phyloP scores from a whole-genome alignment of 2,329 filamentous ascomycete genomes.

The Acrocalymma vagum region DNA sequence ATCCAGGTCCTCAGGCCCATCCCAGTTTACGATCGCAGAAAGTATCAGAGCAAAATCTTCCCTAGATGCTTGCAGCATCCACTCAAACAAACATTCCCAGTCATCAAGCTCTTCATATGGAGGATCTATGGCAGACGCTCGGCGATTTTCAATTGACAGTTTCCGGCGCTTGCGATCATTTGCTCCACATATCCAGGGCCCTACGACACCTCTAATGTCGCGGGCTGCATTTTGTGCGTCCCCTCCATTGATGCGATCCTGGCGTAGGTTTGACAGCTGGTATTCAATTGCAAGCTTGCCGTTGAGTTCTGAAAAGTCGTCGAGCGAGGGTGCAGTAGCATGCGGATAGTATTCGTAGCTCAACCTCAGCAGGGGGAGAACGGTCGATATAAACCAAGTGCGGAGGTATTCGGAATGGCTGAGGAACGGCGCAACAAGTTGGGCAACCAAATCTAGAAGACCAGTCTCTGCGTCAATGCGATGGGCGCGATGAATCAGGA shows the following conservation, averaged over 20 bases:
- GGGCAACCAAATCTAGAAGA: constrained; percentile 72
- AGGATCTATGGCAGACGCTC: constrained; percentile 47
- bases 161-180: constrained; percentile 64
- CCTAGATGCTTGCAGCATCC: constrained; percentile 69
- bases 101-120: constrained; percentile 50
- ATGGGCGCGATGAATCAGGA: constrained; percentile 73
- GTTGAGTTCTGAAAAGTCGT: constrained; percentile 69
- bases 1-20: constrained; percentile 75
- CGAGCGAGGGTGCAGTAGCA: constrained; percentile 62
- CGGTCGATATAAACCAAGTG: constrained; percentile 73
- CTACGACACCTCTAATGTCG: constrained; percentile 73
- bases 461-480: constrained; percentile 77
- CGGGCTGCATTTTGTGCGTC: constrained; percentile 59
- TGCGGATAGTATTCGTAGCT: constrained; percentile 75
- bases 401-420: constrained; percentile 67
- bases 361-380: constrained; percentile 73
- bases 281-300: constrained; percentile 67
- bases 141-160: constrained; percentile 43
- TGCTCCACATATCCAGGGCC: constrained; percentile 76
- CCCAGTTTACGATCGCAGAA: constrained; percentile 74
- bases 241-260: constrained; percentile 10
- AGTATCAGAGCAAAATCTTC: constrained; percentile 70
- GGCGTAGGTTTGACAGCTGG: constrained; percentile 57
- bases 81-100: constrained; percentile 75
- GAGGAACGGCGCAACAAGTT: constrained; percentile 75